These are phyloP conservation scores for Venturia nashicola DNA, from an alignment of 2,329 filamentous ascomycete genomes.

Conservation along the genomic window DNA sequence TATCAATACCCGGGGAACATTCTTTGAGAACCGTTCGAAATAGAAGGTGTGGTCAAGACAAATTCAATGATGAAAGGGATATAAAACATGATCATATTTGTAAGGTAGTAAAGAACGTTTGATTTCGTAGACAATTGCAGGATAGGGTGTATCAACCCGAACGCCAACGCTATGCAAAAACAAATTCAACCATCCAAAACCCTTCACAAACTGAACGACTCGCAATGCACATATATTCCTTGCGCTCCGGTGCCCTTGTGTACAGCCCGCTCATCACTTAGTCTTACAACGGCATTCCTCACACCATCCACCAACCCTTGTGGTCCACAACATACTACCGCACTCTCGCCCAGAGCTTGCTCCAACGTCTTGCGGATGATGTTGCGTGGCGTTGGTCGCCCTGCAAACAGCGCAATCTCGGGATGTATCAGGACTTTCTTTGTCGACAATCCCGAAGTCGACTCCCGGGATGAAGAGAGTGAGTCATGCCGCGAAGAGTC, in stretches of 20 bases:
- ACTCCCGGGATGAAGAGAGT: neutral
- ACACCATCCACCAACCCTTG: conserved; percentile 42
- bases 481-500: neutral
- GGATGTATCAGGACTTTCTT: conserved; percentile 18
- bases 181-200: neutral
- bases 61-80: neutral
- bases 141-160: neutral
- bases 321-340: conserved; percentile 51
- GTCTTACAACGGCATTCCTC: conserved; percentile 38
- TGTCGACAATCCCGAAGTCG: neutral
- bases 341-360: conserved; percentile 47
- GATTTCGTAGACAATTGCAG: neutral
- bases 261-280: conserved; percentile 54
- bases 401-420: conserved; percentile 28
- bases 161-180: neutral
- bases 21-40: too few relatives aligned
- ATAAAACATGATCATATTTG: too few relatives aligned
- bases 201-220: conserved; percentile 34
- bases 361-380: conserved; percentile 46
- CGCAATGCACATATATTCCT: conserved; percentile 48
- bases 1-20: neutral
- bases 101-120: too few relatives aligned
- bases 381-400: conserved; percentile 38
- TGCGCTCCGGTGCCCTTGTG: conserved; percentile 56
- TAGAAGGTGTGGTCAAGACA: too few relatives aligned